Evolutionary conservation across 768 basidiomycete genomes (phyloP), one percentile per base, ranked within the genome.

Genomic region (Phylloporus arenicola): DNA sequence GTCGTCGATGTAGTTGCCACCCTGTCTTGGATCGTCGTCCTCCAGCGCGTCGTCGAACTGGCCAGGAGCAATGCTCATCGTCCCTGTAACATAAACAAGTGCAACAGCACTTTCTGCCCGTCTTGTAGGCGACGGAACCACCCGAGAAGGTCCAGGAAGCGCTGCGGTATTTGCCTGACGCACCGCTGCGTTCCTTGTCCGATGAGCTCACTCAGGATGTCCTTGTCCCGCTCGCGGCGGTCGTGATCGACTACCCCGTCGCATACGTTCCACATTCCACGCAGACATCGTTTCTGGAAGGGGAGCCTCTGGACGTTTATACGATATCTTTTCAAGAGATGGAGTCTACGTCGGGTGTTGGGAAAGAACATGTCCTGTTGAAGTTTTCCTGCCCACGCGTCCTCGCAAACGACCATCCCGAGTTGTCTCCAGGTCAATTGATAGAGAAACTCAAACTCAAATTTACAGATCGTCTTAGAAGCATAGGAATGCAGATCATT

Each of bases 21-120:
- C 61, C 13, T 68, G 68, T 31, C 63, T 54, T 13, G 56, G 40
- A 33, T 57, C 52, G 8, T 16, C 48, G 5, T 64, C 67, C 17
- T 75, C 76, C 14, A 70, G 67, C 0, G 80, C 78, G 62, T 84
- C 82, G 56, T 85, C 82, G 53, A 86, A 83, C 57, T 84, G 85
- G 16, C 81, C 81, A 22, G 65, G 66, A 44, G 69, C 76, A 46
- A 75, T 56, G 17, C 58, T 45, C 66, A 67, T 69, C 6, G 42
- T 51, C 60, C 57, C 52, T 62, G 7, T 27, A 3, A 27, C 27
- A 7, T 27, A 27, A 27, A 27, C 9, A 27, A 27, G 27, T 27
- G 27, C 33, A 41, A 39, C 40, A 46, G 6, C 47, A 41, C 43
- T 47, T 37, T 30, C 17, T 25, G 25, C 25, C 4, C 3, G 7